Evolutionary conservation across 73 alveolate species (phyloP).

Genomic region (Paramecium biaurelia): DNA sequence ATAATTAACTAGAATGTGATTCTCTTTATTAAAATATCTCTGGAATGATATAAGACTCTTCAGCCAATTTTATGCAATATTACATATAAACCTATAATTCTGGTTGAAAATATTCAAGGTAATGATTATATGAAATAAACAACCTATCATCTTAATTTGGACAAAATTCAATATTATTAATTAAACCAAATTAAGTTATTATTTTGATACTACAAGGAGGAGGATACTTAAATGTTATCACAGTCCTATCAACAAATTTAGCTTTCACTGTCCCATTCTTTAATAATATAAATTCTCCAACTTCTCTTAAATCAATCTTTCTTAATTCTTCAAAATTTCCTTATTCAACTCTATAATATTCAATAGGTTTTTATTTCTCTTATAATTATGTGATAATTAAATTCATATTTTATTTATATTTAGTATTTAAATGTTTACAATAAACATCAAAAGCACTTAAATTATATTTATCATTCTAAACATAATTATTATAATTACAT

Average conservation of each 20-base stretch:
- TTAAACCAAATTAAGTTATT: background rate
- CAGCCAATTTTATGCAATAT: background rate
- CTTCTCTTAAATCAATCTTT: background rate
- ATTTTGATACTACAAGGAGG: constrained; percentile 17
- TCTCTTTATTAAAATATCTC: background rate
- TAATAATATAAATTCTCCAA: background rate
- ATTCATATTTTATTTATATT: background rate
- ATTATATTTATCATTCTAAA: background rate
- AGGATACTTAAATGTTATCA: constrained; percentile 29
- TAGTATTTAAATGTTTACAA: background rate
- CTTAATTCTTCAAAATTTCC: background rate
- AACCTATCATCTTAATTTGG: background rate
- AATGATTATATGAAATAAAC: background rate
- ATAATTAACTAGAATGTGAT: background rate
- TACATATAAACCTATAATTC: background rate
- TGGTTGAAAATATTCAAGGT: background rate
- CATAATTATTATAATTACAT: background rate
- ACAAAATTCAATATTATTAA: background rate
- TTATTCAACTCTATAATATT: background rate
- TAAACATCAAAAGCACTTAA: background rate
- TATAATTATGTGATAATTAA: background rate
- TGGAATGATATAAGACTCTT: background rate
- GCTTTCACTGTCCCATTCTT: constrained; percentile 38
- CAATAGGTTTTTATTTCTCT: background rate
- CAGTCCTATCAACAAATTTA: constrained; percentile 38